phyloP scores from a whole-genome alignment of 1,139 yeast species.

The Yamadazyma sp. region DNA sequence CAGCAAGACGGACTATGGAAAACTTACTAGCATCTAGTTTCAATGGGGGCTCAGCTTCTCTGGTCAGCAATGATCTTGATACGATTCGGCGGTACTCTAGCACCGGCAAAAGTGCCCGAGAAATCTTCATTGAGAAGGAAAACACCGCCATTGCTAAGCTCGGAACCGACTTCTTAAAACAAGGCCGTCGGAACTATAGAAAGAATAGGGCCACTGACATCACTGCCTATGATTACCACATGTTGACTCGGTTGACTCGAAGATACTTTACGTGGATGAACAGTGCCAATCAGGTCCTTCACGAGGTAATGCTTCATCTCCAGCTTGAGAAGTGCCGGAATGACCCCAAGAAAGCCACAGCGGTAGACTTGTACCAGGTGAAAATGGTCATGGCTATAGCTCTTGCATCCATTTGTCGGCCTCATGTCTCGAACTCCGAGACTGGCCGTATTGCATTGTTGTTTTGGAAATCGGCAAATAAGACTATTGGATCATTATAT shows the following conservation, averaged over 20 bases:
- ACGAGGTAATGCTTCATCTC: conserved; percentile 11
- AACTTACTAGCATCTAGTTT: conserved; percentile 8
- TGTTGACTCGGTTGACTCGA: conserved; percentile 5
- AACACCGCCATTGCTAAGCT: conserved; percentile 11
- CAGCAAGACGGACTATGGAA: conserved; percentile 6
- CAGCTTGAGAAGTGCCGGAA: conserved; percentile 10
- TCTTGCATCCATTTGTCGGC: conserved; percentile 12
- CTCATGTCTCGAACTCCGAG: conserved; percentile 13
- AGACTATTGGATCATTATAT: conserved; percentile 2
- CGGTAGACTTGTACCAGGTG: conserved; percentile 11
- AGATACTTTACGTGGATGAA: conserved; percentile 14
- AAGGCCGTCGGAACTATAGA: conserved; percentile 9
- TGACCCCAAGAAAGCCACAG: conserved; percentile 5
- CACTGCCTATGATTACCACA: conserved; percentile 12
- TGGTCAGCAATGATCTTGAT: conserved; percentile 10
- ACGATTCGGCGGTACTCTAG: conserved; percentile 6
- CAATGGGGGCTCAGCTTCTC: conserved; percentile 7
- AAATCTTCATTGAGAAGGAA: conserved; percentile 13
- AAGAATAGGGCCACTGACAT: conserved; percentile 11
- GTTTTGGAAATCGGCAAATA: conserved; percentile 14
- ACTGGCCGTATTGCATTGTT: conserved; percentile 13
- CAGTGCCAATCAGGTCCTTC: conserved; percentile 14
- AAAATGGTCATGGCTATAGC: conserved; percentile 14
- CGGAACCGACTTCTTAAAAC: conserved; percentile 13
- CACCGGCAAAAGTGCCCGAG: conserved; percentile 7